These are phyloP conservation scores for Cytospora schulzeri DNA, from an alignment of 2,329 filamentous ascomycete species.

Conservation along the genomic window DNA sequence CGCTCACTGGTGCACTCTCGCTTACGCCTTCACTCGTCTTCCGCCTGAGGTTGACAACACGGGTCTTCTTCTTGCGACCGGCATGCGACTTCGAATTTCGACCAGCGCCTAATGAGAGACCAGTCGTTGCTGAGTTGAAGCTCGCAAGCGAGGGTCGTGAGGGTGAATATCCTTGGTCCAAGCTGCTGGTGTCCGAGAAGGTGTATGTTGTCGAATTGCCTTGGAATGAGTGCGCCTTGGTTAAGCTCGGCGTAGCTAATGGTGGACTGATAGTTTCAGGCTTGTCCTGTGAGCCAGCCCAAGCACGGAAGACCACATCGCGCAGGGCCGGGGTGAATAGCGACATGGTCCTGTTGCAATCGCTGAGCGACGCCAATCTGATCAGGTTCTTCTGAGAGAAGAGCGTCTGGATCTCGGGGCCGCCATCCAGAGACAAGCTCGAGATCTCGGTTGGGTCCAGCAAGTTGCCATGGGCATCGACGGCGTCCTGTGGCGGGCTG, in stretches of 20 bases:
- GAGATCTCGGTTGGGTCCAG: constrained; percentile 76
- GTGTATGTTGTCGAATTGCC: constrained; percentile 67
- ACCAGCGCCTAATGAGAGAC: constrained; percentile 64
- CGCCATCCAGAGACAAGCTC: constrained; percentile 75
- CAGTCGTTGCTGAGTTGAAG: constrained; percentile 61
- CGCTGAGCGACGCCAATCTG: constrained; percentile 77
- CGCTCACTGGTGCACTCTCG: constrained; percentile 48
- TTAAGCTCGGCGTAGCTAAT: constrained; percentile 54
- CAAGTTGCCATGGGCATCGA: constrained; percentile 77
- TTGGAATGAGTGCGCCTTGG: constrained; percentile 64
- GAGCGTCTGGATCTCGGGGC: constrained; percentile 79
- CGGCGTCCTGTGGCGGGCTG: constrained; percentile 77
- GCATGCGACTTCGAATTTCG: constrained; percentile 61
- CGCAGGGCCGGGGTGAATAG: constrained; percentile 89
- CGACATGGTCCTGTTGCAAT: constrained; percentile 88
- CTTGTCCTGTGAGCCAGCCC: constrained; percentile 78
- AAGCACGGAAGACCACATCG: constrained; percentile 89
- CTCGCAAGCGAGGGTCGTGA: constrained; percentile 65
- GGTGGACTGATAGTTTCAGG: constrained; percentile 59
- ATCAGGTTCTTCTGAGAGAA: constrained; percentile 96
- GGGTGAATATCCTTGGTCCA: constrained; percentile 61
- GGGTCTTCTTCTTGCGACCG: constrained; percentile 77
- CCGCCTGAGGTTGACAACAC: constrained; percentile 79
- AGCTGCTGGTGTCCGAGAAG: constrained; percentile 71
- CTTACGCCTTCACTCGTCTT: constrained; percentile 52